Conservation (phyloP, 2,329 filamentous ascomycete genomes). For the Cercospora sp. region DNA sequence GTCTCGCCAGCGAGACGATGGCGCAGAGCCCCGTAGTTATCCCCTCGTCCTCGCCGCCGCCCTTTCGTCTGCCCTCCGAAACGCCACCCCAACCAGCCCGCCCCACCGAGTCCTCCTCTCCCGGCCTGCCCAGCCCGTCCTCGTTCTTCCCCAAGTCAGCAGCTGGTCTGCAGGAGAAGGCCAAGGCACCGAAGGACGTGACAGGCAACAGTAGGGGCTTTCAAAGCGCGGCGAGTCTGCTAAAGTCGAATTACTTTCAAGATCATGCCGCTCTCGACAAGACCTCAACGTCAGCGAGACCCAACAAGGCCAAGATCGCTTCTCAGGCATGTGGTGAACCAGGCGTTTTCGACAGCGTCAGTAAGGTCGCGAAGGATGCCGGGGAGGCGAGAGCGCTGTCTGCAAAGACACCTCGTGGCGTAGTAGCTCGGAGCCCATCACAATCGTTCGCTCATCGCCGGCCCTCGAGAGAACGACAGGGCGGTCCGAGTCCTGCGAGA, state of each 20-base stretch:
- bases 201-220: constrained; percentile 22
- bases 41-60: constrained; percentile 28
- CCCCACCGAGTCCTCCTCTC: constrained; percentile 24
- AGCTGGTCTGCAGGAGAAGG: constrained; percentile 2
- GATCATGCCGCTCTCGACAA: background rate
- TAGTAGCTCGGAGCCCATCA: background rate
- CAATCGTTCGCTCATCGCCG: background rate
- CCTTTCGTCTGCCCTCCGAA: constrained; percentile 24
- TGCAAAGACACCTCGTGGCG: background rate
- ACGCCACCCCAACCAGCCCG: constrained; percentile 22
- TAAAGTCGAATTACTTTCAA: constrained; percentile 8
- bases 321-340: background rate
- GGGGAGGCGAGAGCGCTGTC: background rate
- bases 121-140: constrained; percentile 23
- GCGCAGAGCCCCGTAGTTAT: constrained; percentile 29
- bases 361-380: background rate
- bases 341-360: background rate
- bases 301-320: background rate
- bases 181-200: constrained; percentile 1
- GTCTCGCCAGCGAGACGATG: constrained; percentile 1
- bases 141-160: constrained; percentile 20
- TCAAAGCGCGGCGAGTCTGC: constrained; percentile 19
- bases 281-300: constrained; percentile 3
- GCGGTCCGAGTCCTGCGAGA: background rate
- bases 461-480: background rate